Evolutionary conservation across 345 rosid species (phyloP).

Genomic region (Rhizophora mangle): DNA sequence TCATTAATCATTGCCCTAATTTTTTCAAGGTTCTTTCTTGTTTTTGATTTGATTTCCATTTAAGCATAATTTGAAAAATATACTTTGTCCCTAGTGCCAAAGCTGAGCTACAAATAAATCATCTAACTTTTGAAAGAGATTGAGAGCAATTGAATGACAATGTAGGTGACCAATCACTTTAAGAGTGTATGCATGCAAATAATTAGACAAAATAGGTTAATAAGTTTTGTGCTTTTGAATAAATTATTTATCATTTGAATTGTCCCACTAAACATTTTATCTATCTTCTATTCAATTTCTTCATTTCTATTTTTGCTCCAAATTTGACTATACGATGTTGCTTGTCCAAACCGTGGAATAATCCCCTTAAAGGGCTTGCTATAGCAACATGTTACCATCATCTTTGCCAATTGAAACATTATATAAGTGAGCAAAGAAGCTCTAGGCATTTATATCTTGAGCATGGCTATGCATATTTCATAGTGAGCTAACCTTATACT

Average conservation of each 20-base stretch:
- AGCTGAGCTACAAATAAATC: no score
- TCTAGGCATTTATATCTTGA: not conserved
- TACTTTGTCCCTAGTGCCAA: no score
- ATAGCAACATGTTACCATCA: slow-evolving; percentile 97
- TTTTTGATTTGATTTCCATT: no score
- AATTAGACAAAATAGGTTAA: no score
- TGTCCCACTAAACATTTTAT: not conserved
- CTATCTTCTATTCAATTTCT: not conserved
- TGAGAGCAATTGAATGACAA: no score
- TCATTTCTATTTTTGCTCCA: slow-evolving; percentile 20
- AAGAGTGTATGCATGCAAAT: no score
- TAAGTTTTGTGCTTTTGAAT: not conserved
- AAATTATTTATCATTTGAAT: not conserved
- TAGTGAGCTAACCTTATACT: slow-evolving; percentile 7
- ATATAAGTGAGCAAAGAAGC: slow-evolving; percentile 51
- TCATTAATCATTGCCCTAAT: no score
- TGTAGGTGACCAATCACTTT: no score
- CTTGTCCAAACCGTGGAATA: slow-evolving; percentile 33
- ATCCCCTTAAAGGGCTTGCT: slow-evolving; percentile 56
- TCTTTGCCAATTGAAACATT: slow-evolving; percentile 94
- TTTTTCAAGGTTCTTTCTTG: no score
- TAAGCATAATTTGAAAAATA: no score
- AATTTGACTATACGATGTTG: slow-evolving; percentile 91
- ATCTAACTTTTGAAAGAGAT: no score
- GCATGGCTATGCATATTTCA: not conserved